These are phyloP conservation scores for Phallus indusiatus DNA, from an alignment of 768 basidiomycete species.

Conservation along the genomic window DNA sequence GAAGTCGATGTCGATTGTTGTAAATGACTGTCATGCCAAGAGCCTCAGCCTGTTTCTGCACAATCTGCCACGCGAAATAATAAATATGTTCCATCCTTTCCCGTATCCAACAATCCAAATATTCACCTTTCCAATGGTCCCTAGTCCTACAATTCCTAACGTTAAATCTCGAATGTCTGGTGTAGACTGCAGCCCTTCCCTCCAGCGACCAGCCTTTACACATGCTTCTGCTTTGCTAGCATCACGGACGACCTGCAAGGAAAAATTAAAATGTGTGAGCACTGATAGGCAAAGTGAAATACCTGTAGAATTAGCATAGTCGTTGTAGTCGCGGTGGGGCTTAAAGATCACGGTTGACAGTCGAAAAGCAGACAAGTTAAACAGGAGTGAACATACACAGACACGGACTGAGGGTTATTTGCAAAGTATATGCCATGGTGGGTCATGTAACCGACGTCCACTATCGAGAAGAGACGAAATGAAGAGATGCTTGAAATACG, in stretches of 20 bases:
- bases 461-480: background rate
- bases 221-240: constrained; percentile 14
- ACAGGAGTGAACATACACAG: constrained; percentile 4
- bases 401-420: constrained; percentile 17
- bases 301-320: constrained; percentile 11
- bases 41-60: constrained; percentile 18
- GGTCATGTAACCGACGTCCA: constrained; percentile 24
- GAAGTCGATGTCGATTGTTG: constrained; percentile 18
- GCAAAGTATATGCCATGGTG: constrained; percentile 15
- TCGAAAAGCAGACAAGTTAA: background rate
- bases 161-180: constrained; percentile 12
- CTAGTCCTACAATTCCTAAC: constrained; percentile 27
- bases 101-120: background rate
- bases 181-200: constrained; percentile 8
- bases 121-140: constrained; percentile 24
- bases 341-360: constrained; percentile 3
- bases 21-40: constrained; percentile 25
- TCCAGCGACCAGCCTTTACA: constrained; percentile 15
- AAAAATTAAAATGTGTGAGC: background rate
- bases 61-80: constrained; percentile 4
- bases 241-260: constrained; percentile 12
- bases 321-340: constrained; percentile 13
- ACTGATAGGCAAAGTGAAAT: background rate
- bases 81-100: background rate
- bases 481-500: background rate